Base-by-base conservation (phyloP, 176 grass and related monocot genomes). In the Neostapfia colusana region DNA sequence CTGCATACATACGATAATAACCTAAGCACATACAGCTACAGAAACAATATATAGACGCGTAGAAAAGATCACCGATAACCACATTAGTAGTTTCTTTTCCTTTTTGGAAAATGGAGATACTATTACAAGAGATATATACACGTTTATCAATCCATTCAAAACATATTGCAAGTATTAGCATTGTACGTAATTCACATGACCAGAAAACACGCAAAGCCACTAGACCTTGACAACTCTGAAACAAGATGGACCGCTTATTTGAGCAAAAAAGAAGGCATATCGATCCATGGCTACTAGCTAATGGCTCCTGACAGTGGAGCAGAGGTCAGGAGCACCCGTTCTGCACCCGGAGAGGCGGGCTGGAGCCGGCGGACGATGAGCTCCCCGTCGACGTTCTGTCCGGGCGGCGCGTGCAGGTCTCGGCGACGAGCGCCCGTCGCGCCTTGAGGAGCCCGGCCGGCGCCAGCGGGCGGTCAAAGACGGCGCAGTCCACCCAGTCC, bases 401-500 rank as follows among this genome's bases (percentile, higher is more conserved):
- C 7, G 40, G 59, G 73, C 65, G 85, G 55, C 79, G 85, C 34
- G 63, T 53, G 81, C 70, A 75, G 67, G 79, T 80, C 49, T 85
- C 90, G 63, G 79, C 75, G 26, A 92, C 80, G 60, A 92, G 77
- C n/a, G 80, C 90, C 31, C 64, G 65, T 18, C 86, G 80, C 14
- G 90, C 90, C 16, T 61, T 77, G 72, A 76, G 72, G 45, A 92
- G 74, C 16, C 84, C 77, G 44, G 86, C 53, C 1, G 81, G 75
- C 53, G 69, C 71, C 46, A 92, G 60, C 13, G 82, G 75, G 10
- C 83, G 87, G 76, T 92, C 86, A 67, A 92, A 92, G 71, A 58
- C 86, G 27, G 86, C 11, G 66, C 76, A 76, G 67, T 89, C 90
- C 39, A 70, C 61, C 90, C 86, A 92, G 65, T 92, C 83, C 86